These are phyloP conservation scores for Eragrostis tef DNA, from an alignment of 202 grass and related monocot species.

Conservation along the genomic window DNA sequence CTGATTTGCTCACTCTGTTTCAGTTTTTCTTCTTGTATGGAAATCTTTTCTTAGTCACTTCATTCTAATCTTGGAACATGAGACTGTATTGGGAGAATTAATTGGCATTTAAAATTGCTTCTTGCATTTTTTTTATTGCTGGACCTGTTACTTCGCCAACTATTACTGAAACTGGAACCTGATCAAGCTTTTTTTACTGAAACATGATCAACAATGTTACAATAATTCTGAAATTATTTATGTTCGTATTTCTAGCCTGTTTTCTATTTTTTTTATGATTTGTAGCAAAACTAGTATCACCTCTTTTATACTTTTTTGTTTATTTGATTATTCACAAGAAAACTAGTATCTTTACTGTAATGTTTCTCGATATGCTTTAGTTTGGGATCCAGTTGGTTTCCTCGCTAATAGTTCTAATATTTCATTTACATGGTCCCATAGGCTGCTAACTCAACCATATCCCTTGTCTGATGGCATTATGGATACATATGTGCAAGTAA, in stretches of 20 bases:
- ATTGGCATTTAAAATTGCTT: slow-evolving; percentile 5
- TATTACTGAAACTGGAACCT: neutral
- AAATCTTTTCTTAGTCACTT: slow-evolving; percentile 11
- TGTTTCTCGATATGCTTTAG: neutral
- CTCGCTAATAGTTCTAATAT: neutral
- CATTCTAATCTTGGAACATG: slow-evolving; percentile 24
- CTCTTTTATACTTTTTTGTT: too few relatives aligned
- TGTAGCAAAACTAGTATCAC: too few relatives aligned
- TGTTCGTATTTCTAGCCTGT: neutral
- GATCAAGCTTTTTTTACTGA: neutral
- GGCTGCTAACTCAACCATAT: neutral
- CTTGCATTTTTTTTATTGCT: neutral
- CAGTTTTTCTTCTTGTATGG: neutral
- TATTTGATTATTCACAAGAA: too few relatives aligned
- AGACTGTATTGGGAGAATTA: slow-evolving; percentile 3
- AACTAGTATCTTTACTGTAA: too few relatives aligned
- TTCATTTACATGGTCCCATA: neutral
- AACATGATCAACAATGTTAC: slow-evolving; percentile 13
- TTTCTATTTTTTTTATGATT: neutral
- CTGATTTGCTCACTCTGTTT: neutral
- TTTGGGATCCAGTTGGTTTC: neutral
- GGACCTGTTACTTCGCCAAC: neutral
- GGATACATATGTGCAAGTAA: neutral
- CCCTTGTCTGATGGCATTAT: neutral
- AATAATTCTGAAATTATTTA: neutral